Evolutionary conservation across 164 flowering plant species (phyloP), one percentile per base, ranked within the genome.

Genomic region (Houttuynia cordata): DNA sequence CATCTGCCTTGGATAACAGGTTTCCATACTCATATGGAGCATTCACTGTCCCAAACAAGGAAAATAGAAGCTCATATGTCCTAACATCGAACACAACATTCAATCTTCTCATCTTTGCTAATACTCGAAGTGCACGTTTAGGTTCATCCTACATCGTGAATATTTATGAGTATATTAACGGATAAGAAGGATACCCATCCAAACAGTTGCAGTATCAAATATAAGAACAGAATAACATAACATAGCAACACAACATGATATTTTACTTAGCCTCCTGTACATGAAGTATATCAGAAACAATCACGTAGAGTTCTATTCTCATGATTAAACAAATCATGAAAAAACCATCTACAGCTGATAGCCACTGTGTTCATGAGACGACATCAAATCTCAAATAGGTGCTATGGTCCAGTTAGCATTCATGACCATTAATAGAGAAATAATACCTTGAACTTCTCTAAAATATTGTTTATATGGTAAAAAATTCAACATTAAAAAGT

Each of bases 31-130:
- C 90, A 68, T 86, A 87, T n/a, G 94, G 96, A 13, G 82, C 80
- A 81, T 93, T 93, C 37, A 87, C 94, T 62, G 69, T 78, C 50
- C 87, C 94, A 79, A 93, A 87, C 71, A 93, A 76, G 57, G 86
- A 83, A 76, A 86, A 90, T 10, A 93, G 76, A 30, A 81, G 72
- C 69, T 86, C 97, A 70, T 89, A 93, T 23, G 96, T 93, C 75
- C 79, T 70, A 51, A 76, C 76, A 76, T 89, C 75, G n/a, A 79
- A 76, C 66, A 61, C 64, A 42, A 87, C 24, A 39, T 77, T 71
- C 70, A 71, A 39, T 40, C 79, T 59, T 62, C 72, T 86, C 90
- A 93, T 86, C 75, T 79, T 86, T 61, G 85, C 82, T 68, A 84
- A 74, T 37, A 81, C 71, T 45, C 70, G 67, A 60, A 86, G 63